These are phyloP conservation scores for Pisolithus orientalis DNA, from an alignment of 768 basidiomycete genomes.

Conservation along the genomic window DNA sequence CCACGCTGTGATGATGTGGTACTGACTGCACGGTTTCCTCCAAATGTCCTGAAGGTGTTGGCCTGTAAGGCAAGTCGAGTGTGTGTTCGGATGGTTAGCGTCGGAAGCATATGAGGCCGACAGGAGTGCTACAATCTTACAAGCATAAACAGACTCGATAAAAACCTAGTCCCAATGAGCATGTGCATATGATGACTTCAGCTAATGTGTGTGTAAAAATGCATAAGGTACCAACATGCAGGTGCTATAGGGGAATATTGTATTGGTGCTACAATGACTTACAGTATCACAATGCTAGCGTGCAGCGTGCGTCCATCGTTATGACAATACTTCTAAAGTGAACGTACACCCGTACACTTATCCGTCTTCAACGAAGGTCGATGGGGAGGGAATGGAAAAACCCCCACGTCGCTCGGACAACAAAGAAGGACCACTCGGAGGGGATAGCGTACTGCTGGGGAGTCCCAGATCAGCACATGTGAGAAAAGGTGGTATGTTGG, in stretches of 20 bases:
- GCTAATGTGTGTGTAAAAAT: no score
- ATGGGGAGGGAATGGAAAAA: background rate
- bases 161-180: no score
- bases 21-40: slow-evolving; percentile 26
- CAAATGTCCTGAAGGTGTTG: background rate
- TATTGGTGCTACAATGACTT: no score
- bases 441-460: background rate
- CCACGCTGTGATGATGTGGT: slow-evolving; percentile 33
- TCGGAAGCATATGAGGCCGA: background rate
- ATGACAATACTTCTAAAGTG: no score
- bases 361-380: no score
- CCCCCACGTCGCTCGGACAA: background rate
- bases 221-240: no score
- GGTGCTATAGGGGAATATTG: no score
- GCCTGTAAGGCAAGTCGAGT: background rate
- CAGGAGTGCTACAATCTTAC: background rate
- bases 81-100: background rate
- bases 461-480: background rate
- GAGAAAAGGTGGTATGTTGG: background rate
- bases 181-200: no score
- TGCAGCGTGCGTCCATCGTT: no score
- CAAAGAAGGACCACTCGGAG: background rate
- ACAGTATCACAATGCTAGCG: no score
- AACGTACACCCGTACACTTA: no score
- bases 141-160: background rate